Evolutionary conservation across 805 yeast species (phyloP).

Genomic region (Kregervanrija fluxuum): DNA sequence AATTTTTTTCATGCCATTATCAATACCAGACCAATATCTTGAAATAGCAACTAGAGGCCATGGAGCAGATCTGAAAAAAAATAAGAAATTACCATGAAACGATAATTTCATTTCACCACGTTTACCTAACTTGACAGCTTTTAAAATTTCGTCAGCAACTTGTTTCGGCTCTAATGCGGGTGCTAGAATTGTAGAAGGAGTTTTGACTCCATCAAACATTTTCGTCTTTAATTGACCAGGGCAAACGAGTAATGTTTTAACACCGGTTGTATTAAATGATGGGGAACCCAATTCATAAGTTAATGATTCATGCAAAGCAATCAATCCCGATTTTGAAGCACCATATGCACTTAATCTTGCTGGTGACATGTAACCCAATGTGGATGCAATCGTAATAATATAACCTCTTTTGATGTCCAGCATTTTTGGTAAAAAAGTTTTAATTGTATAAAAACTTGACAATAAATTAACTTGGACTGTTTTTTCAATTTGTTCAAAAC

Average conservation of each 20-base stretch:
- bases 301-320: conserved; percentile 78
- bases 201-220: conserved; percentile 65
- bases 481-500: conserved; percentile 51
- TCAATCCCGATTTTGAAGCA: conserved; percentile 81
- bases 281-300: conserved; percentile 60
- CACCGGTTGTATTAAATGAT: conserved; percentile 37
- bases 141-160: conserved; percentile 54
- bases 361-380: conserved; percentile 79
- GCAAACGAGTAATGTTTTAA: conserved; percentile 69
- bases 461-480: conserved; percentile 62
- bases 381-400: conserved; percentile 76
- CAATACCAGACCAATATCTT: conserved; percentile 63
- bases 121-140: conserved; percentile 51
- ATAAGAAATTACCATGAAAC: conserved; percentile 66
- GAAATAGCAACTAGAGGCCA: conserved; percentile 56
- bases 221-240: conserved; percentile 81
- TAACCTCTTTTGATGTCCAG: conserved; percentile 54
- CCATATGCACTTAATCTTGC: conserved; percentile 78
- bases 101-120: conserved; percentile 70
- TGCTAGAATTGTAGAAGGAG: conserved; percentile 73
- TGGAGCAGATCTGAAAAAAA: conserved; percentile 64
- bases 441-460: conserved; percentile 63
- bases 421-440: conserved; percentile 72
- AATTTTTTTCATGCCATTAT: conserved; percentile 33
- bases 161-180: conserved; percentile 69